Percentiles rank a stretch among this genome's conserved stretches.
These are phyloP conservation scores for Lactifluus pinguis DNA, from an alignment of 768 basidiomycete species.

Conservation along the genomic window DNA sequence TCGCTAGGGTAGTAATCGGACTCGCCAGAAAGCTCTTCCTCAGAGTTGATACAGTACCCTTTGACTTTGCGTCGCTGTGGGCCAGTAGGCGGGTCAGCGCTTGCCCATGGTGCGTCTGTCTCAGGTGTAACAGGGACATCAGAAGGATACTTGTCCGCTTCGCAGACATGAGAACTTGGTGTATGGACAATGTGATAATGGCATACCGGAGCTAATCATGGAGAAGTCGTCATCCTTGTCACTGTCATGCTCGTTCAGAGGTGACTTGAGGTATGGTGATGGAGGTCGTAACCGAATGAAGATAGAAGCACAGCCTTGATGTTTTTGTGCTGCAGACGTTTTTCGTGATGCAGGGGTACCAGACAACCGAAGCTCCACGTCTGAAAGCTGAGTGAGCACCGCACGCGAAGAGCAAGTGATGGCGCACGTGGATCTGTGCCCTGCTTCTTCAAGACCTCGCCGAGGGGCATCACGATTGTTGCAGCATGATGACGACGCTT, in stretches of 20 bases:
- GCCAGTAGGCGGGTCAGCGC: not conserved
- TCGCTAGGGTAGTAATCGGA: slow-evolving; percentile 33
- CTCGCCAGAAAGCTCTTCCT: slow-evolving; percentile 23
- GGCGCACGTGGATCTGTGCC: slow-evolving; percentile 37
- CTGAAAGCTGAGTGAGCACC: not conserved
- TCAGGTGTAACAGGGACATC: slow-evolving; percentile 15
- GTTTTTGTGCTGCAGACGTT: slow-evolving; percentile 13
- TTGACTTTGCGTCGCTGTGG: slow-evolving; percentile 14
- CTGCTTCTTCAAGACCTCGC: slow-evolving; percentile 44
- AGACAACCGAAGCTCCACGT: slow-evolving; percentile 12
- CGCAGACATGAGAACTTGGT: not conserved
- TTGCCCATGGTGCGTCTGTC: slow-evolving; percentile 10
- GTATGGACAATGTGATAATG: not conserved
- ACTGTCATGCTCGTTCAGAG: not conserved
- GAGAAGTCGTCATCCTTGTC: slow-evolving; percentile 2
- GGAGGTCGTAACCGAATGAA: slow-evolving; percentile 12
- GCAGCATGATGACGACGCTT: slow-evolving; percentile 51
- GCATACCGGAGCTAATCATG: slow-evolving; percentile 4
- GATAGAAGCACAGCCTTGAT: slow-evolving; percentile 10
- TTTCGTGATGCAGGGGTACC: slow-evolving; percentile 5
- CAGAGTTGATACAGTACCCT: slow-evolving; percentile 12
- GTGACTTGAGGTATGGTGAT: not conserved
- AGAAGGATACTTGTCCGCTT: slow-evolving; percentile 8
- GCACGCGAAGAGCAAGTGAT: not conserved
- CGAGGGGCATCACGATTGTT: slow-evolving; percentile 39